Percentiles rank a stretch among this genome's conserved stretches.
Conservation (phyloP, 345 rosid genomes). For the Ceriops decandra region DNA sequence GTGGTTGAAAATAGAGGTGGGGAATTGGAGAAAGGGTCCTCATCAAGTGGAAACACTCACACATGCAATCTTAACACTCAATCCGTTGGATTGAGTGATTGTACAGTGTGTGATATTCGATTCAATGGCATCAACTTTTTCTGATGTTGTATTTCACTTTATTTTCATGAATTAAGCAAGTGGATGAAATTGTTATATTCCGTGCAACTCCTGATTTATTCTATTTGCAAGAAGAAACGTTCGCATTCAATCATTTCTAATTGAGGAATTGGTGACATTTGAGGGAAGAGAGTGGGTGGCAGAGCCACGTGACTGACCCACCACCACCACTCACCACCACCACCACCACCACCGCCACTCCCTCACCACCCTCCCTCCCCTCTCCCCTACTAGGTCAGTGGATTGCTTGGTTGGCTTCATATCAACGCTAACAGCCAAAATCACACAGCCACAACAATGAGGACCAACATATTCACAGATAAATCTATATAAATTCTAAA, state of each 20-base stretch:
- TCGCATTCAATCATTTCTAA: no score
- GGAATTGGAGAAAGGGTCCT: background rate
- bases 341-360: background rate
- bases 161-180: no score
- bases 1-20: conserved; percentile 12
- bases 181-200: no score
- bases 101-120: no score
- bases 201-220: no score
- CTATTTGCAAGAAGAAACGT: no score
- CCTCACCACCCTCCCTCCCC: background rate
- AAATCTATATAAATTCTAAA: conserved; percentile 12
- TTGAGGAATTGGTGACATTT: conserved; percentile 9
- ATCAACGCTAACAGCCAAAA: conserved; percentile 86
- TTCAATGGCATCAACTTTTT: no score
- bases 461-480: conserved; percentile 18
- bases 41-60: no score
- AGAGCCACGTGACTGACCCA: conserved; percentile 79
- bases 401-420: conserved; percentile 73
- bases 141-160: no score
- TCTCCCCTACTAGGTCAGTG: conserved; percentile 21
- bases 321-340: conserved; percentile 55
- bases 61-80: no score
- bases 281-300: conserved; percentile 46
- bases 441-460: conserved; percentile 34
- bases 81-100: no score